Evolutionary conservation across 441 rosid species (phyloP).

Genomic region (Brassica hybrid): DNA sequence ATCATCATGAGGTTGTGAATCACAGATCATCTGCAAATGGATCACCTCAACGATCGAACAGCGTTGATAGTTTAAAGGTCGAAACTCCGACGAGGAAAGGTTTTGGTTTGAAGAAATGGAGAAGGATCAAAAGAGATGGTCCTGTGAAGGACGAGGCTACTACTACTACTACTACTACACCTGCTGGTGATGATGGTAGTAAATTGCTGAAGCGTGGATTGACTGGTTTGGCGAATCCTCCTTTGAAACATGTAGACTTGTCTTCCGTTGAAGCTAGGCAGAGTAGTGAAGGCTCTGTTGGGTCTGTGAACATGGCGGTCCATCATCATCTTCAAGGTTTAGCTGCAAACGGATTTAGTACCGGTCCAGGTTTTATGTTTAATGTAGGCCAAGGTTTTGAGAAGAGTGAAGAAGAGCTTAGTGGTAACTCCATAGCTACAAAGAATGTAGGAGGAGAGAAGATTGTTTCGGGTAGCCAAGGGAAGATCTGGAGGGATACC

Average conservation of each 20-base stretch:
- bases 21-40: conserved; percentile 2
- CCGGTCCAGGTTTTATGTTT: conserved; percentile 60
- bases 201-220: conserved; percentile 68
- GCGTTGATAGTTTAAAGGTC: conserved; percentile 16
- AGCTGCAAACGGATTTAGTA: conserved; percentile 46
- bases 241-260: conserved; percentile 46
- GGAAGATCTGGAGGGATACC: conserved; percentile 54
- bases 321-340: conserved; percentile 33
- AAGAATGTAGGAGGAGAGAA: conserved; percentile 64
- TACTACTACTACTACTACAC: conserved; percentile 29
- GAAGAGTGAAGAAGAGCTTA: conserved; percentile 75
- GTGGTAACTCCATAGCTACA: conserved; percentile 54
- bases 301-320: conserved; percentile 49
- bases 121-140: conserved; percentile 70
- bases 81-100: conserved; percentile 62
- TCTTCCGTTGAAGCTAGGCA: conserved; percentile 49
- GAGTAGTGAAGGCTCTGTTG: conserved; percentile 57
- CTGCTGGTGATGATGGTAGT: conserved; percentile 54
- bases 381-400: conserved; percentile 62
- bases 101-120: conserved; percentile 86
- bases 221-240: conserved; percentile 52
- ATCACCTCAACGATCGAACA: conserved; percentile 36
- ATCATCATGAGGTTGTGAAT: too few species aligned
- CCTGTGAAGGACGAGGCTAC: conserved; percentile 51
- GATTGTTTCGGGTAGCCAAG: conserved; percentile 49